A percentile compares a stretch with the other conserved stretches of the same genome.
Evolutionary conservation across 176 grass and related monocot species (phyloP).

Genomic region (Eleusine coracana): DNA sequence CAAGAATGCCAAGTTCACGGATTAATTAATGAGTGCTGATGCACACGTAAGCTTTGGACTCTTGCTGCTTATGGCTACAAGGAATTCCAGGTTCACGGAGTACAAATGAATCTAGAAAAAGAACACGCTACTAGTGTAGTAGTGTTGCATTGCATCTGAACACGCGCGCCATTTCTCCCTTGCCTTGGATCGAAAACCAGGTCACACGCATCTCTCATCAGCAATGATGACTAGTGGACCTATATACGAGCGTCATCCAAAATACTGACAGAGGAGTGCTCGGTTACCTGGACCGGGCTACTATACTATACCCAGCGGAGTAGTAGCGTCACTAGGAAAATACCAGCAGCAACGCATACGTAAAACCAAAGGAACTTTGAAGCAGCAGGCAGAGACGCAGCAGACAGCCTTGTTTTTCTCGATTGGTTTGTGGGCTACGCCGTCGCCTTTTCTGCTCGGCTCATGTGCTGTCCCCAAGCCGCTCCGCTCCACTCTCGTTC

Average conservation of each 20-base stretch:
- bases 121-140: background rate
- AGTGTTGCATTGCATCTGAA: background rate
- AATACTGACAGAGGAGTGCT: too few species aligned
- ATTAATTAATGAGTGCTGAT: too few species aligned
- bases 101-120: too few species aligned
- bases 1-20: too few species aligned
- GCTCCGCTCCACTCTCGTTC: background rate
- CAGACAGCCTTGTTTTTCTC: background rate
- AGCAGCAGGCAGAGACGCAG: background rate
- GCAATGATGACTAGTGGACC: background rate
- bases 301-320: background rate
- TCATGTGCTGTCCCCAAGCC: slow-evolving; percentile 33
- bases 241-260: background rate
- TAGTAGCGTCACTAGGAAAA: slow-evolving; percentile 9
- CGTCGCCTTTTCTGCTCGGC: slow-evolving; percentile 34
- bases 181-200: background rate
- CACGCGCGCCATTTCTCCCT: too few species aligned
- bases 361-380: slow-evolving; percentile 65
- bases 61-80: too few species aligned
- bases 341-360: slow-evolving; percentile 45
- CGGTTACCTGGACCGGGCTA: slow-evolving; percentile 35
- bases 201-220: slow-evolving; percentile 6
- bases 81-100: too few species aligned
- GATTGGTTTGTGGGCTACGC: slow-evolving; percentile 22
- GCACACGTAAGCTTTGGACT: too few species aligned